Conservation (phyloP, 2,329 filamentous ascomycete genomes). For the Aspergillus sp. region DNA sequence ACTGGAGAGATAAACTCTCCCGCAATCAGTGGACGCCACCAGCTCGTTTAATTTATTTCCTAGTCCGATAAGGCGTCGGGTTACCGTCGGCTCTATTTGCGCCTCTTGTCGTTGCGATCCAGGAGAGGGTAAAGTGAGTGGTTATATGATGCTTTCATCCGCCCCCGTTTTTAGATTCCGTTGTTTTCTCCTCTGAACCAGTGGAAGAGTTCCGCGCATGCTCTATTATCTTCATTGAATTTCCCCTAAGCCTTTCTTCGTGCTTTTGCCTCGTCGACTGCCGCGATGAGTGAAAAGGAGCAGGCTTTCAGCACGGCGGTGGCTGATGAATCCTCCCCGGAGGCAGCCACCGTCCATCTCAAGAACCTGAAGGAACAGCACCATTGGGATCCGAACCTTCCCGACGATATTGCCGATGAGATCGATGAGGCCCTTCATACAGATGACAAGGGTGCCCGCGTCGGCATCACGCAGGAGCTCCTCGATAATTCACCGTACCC, state of each 20-base stretch:
- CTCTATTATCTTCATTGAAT: neutral
- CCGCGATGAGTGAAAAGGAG: constrained; percentile 11
- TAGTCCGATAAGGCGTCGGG: constrained; percentile 9
- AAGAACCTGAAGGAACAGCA: constrained; percentile 62
- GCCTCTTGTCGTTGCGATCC: neutral
- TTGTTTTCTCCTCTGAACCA: neutral
- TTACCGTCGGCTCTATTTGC: constrained; percentile 10
- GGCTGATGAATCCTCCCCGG: constrained; percentile 13
- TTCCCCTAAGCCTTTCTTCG: neutral
- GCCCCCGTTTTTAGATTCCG: neutral
- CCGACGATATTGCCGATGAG: constrained; percentile 63
- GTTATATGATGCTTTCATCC: constrained; percentile 1
- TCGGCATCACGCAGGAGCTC: constrained; percentile 60
- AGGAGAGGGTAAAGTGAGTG: neutral
- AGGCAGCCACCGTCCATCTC: constrained; percentile 40
- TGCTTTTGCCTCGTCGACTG: neutral
- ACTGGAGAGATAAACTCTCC: constrained; percentile 6
- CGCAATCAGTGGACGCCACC: constrained; percentile 5
- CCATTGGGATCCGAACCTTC: constrained; percentile 65
- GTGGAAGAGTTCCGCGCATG: neutral
- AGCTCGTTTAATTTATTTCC: constrained; percentile 5
- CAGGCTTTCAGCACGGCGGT: neutral
- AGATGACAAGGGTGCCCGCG: constrained; percentile 58
- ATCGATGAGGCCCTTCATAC: constrained; percentile 60
- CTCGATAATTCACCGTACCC: constrained; percentile 69